A percentile compares a stretch with the other conserved stretches of the same genome.
These are phyloP conservation scores for Phytophthora uliginosa DNA, from an alignment of 352 stramenopile species.

Conservation along the genomic window DNA sequence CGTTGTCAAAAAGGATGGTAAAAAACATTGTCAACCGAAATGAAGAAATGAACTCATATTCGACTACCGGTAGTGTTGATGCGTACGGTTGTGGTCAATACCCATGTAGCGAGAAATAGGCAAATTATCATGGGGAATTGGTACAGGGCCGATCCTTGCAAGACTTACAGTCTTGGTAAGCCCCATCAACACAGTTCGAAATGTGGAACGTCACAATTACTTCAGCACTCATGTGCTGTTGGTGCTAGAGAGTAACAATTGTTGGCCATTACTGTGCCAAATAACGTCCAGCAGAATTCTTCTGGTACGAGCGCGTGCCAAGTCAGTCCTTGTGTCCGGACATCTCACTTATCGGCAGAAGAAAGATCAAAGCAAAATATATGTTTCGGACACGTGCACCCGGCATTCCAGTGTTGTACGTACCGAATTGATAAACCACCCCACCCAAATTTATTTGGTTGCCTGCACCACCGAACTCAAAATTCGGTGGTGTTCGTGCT, in stretches of 20 bases:
- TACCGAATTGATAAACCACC: not conserved
- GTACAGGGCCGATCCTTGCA: too few relatives aligned
- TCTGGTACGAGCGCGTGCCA: constrained; percentile 13
- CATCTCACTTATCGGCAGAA: constrained; percentile 4
- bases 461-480: constrained; percentile 11
- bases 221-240: too few relatives aligned
- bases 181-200: too few relatives aligned
- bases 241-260: too few relatives aligned
- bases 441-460: constrained; percentile 4
- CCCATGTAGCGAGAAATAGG: not conserved
- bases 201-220: too few relatives aligned
- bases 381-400: not conserved
- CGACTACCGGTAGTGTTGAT: not conserved
- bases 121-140: not conserved
- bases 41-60: not conserved
- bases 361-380: not conserved
- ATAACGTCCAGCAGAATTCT: not conserved
- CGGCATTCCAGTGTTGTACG: not conserved
- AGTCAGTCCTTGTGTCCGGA: constrained; percentile 1
- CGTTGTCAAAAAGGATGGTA: not conserved
- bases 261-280: not conserved
- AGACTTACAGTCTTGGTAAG: too few relatives aligned
- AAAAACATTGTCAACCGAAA: too few relatives aligned
- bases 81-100: not conserved
- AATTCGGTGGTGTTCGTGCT: not conserved